phyloP scores from a whole-genome alignment of 163 green algal genomes.

The Chlamydomonas reinhardtii region DNA sequence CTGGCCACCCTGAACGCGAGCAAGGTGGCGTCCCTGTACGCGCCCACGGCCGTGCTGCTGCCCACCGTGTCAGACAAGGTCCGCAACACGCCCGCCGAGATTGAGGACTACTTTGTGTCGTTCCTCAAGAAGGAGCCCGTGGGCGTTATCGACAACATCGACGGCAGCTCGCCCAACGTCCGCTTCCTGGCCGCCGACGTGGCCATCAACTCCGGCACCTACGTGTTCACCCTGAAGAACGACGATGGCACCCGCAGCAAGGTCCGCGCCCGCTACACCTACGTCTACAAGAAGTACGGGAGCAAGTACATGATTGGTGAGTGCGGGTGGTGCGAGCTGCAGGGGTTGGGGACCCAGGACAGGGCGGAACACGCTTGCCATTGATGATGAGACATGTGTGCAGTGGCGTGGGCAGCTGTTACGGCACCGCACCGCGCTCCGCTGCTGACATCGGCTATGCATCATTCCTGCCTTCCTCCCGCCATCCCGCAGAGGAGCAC shows the following conservation, averaged over 20 bases:
- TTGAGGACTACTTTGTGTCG: conserved; percentile 52
- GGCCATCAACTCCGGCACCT: conserved; percentile 54
- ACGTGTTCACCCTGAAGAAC: conserved; percentile 51
- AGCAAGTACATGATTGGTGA: conserved; percentile 48
- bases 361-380: too few species aligned
- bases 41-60: conserved; percentile 48
- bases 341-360: too few species aligned
- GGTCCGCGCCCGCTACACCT: conserved; percentile 55
- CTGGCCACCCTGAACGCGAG: conserved; percentile 45
- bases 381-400: too few species aligned
- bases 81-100: conserved; percentile 31
- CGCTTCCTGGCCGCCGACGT: conserved; percentile 32
- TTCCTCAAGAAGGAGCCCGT: conserved; percentile 55
- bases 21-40: conserved; percentile 29
- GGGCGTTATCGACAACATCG: conserved; percentile 31
- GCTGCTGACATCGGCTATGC: too few species aligned
- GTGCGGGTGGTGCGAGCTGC: too few species aligned
- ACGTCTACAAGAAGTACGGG: conserved; percentile 54
- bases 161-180: neutral
- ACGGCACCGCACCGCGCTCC: too few species aligned
- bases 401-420: too few species aligned
- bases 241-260: conserved; percentile 7
- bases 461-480: too few species aligned
- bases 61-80: conserved; percentile 58
- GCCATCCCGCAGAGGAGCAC: conserved; percentile 18